Evolutionary conservation across 495 filamentous ascomycete species (phyloP).

Genomic region (Aspergillus affinis): DNA sequence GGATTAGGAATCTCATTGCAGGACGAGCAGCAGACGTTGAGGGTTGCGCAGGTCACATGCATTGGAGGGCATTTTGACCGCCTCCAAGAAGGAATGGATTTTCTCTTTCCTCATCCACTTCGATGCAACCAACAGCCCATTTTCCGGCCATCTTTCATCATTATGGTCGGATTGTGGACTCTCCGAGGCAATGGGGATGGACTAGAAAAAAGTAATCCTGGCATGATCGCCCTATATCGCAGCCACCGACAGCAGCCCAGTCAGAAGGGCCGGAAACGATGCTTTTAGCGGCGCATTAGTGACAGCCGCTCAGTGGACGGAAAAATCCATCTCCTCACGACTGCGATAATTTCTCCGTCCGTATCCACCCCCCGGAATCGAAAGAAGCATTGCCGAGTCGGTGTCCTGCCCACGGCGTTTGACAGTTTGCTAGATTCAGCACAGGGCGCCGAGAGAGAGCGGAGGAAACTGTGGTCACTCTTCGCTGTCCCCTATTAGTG

Average conservation of each 20-base stretch:
- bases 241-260: too few relatives aligned
- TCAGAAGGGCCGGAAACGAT: not conserved
- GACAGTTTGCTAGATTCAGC: conserved; percentile 1
- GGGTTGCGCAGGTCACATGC: not conserved
- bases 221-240: not conserved
- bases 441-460: conserved; percentile 7
- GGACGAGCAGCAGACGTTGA: not conserved
- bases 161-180: too few relatives aligned
- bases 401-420: conserved; percentile 1
- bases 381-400: conserved; percentile 15
- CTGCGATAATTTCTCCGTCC: conserved; percentile 10
- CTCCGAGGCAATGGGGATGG: too few relatives aligned
- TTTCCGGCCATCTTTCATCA: not conserved
- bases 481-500: not conserved
- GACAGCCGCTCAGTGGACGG: conserved; percentile 6
- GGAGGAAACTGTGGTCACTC: not conserved
- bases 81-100: too few relatives aligned
- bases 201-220: not conserved
- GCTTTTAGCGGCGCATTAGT: not conserved
- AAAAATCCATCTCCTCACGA: conserved; percentile 5
- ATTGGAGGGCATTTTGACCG: not conserved
- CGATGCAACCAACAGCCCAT: not conserved
- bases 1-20: too few relatives aligned
- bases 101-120: not conserved
- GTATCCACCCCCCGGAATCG: conserved; percentile 5